Evolutionary conservation across 192 early-diverging fungal species (phyloP).

Genomic region (Linnemannia hyalina): DNA sequence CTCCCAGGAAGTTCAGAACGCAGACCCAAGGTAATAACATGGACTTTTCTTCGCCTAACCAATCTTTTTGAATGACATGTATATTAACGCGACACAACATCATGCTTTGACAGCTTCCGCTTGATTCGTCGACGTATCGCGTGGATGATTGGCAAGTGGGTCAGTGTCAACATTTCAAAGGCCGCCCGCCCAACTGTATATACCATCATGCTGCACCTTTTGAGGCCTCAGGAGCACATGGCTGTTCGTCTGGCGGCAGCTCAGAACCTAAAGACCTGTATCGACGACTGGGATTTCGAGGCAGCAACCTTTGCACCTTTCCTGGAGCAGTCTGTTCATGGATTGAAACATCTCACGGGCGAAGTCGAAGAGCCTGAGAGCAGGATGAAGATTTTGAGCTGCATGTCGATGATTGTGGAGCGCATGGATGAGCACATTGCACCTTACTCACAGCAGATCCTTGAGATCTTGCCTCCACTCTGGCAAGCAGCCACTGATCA

Average conservation of each 20-base stretch:
- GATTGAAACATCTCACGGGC: slow-evolving; percentile 70
- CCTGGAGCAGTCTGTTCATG: slow-evolving; percentile 69
- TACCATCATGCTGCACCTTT: slow-evolving; percentile 75
- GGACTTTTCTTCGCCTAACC: not conserved
- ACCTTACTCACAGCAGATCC: slow-evolving; percentile 78
- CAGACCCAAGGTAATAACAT: slow-evolving; percentile 58
- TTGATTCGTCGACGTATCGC: slow-evolving; percentile 78
- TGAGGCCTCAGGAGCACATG: slow-evolving; percentile 78
- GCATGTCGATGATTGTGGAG: slow-evolving; percentile 81
- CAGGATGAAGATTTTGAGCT: slow-evolving; percentile 79
- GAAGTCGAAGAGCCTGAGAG: slow-evolving; percentile 83
- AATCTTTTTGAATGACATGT: not conserved
- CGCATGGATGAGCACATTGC: slow-evolving; percentile 83
- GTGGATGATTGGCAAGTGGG: slow-evolving; percentile 89
- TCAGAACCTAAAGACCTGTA: slow-evolving; percentile 69
- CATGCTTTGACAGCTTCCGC: slow-evolving; percentile 47
- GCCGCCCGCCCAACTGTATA: slow-evolving; percentile 76
- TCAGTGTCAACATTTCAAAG: slow-evolving; percentile 80
- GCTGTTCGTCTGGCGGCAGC: slow-evolving; percentile 86
- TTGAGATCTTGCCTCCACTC: slow-evolving; percentile 81
- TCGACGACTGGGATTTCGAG: slow-evolving; percentile 95
- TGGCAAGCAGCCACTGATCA: slow-evolving; percentile 85
- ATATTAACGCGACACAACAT: not conserved
- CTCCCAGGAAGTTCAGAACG: slow-evolving; percentile 65
- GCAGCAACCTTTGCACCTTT: slow-evolving; percentile 74